Conservation (phyloP, 1,284 basidiomycete genomes). For the Marasmius tenuissimus region DNA sequence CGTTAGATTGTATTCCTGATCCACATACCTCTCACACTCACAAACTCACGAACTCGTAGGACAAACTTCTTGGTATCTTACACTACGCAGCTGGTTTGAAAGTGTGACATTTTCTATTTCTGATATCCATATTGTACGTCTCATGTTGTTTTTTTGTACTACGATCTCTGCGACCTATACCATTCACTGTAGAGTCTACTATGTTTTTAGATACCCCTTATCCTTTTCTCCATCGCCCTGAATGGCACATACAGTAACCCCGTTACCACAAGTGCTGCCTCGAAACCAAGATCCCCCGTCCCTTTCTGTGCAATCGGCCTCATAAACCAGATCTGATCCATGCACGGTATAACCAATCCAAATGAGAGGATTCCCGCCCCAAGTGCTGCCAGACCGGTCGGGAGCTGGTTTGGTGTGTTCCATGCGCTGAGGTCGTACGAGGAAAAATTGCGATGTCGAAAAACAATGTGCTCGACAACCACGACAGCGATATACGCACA, state of each 20-base stretch:
- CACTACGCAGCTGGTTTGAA: constrained; percentile 4
- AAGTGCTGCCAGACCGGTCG: constrained; percentile 64
- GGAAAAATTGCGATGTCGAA: constrained; percentile 50
- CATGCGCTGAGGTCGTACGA: constrained; percentile 55
- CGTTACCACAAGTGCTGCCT: constrained; percentile 60
- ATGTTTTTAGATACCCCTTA: constrained; percentile 16
- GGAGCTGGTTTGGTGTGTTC: constrained; percentile 56
- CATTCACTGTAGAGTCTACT: background rate
- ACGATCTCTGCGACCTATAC: background rate
- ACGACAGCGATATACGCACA: constrained; percentile 59
- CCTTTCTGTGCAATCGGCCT: constrained; percentile 65
- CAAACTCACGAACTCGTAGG: background rate
- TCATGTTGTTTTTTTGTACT: background rate
- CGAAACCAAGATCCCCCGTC: constrained; percentile 79
- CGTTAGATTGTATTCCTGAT: background rate
- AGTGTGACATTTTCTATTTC: background rate
- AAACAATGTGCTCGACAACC: constrained; percentile 63
- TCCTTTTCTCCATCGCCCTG: constrained; percentile 44
- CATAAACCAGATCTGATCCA: constrained; percentile 72
- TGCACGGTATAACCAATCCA: constrained; percentile 63
- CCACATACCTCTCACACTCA: background rate
- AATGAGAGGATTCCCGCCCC: constrained; percentile 50
- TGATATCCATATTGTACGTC: background rate
- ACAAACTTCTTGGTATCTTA: background rate
- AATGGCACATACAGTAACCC: constrained; percentile 59